Evolutionary conservation across 2,329 filamentous ascomycete genomes (phyloP), one percentile per base, ranked within the genome.

Genomic region (Penicillium concentricum): DNA sequence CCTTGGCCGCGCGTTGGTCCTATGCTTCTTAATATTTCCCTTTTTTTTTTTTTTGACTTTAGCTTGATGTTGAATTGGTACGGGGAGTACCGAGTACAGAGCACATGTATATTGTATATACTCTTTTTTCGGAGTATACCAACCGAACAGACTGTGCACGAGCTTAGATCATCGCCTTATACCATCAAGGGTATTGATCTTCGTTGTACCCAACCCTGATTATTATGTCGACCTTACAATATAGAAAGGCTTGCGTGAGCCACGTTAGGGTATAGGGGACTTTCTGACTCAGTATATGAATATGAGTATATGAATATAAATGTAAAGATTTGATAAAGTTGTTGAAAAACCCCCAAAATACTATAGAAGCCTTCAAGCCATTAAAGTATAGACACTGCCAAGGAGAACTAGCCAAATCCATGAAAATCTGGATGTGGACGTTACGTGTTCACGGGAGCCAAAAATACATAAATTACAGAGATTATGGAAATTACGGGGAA

Each of bases 401-500:
- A 53, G 56, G 35, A 47, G n/a, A 39, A 54, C 43, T 43, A 56
- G 43, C 32, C 54, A 45, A 26, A 51, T 35, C 30, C 28, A 52
- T 37, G 39, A 52, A 52, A 52, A 52, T 52, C 50, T 38, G 41
- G 39, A 35, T 24, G 37, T 32, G 32, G 24, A 38, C 50, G 52
- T 61, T 57, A 64, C 62, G 61, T 65, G 62, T 60, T 49, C 55
- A 61, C 57, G 51, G 44, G n/a, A 35, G 53, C 46, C 20, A 51
- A 51, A 51, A 43, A 15, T 51, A 51, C 48, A 5, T 6, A 51
- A 51, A 51, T 35, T 51, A 44, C 49, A 7, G 26, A 54, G 55
- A 56, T 57, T 61, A 63, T 59, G 30, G 39, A 57, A 56, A 57
- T 57, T 61, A 63, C 61, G 26, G 39, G 58, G 53, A 63, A 61